phyloP scores from a whole-genome alignment of 306 rosid genomes.

The Crataegus laevigata region DNA sequence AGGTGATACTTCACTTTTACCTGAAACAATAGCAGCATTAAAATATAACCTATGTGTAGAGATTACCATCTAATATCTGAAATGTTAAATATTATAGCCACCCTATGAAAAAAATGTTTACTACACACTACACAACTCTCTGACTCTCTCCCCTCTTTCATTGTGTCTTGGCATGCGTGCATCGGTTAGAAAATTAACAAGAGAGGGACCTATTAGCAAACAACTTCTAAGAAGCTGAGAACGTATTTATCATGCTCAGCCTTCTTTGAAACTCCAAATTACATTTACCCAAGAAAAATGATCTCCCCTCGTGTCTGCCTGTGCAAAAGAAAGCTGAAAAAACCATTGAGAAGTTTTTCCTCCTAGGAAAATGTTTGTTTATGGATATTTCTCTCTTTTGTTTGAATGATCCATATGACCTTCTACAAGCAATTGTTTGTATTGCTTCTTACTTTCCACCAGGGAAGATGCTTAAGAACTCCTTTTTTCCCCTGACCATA shows the following conservation, averaged over 20 bases:
- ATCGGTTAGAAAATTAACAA: not conserved
- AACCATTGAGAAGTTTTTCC: not conserved
- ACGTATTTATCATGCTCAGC: not conserved
- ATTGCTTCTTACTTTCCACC: not conserved
- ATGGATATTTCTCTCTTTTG: not conserved
- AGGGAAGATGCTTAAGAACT: not conserved
- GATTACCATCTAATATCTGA: not conserved
- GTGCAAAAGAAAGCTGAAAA: not conserved
- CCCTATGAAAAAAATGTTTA: not conserved
- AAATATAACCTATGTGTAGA: slow-evolving; percentile 18
- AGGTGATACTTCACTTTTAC: slow-evolving; percentile 64
- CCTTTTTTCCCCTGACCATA: not conserved
- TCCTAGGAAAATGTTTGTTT: not conserved
- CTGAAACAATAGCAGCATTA: slow-evolving; percentile 42
- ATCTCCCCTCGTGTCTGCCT: not conserved
- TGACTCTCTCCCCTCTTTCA: not conserved
- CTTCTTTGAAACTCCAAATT: not conserved
- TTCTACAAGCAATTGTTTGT: not conserved
- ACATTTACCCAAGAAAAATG: not conserved
- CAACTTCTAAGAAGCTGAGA: not conserved
- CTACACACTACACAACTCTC: not conserved
- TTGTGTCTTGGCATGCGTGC: not conserved
- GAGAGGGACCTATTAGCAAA: not conserved
- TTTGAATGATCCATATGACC: not conserved
- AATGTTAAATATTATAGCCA: not conserved